Conservation (phyloP, 2,329 filamentous ascomycete genomes). For the Aspergillus pseudonomiae region DNA sequence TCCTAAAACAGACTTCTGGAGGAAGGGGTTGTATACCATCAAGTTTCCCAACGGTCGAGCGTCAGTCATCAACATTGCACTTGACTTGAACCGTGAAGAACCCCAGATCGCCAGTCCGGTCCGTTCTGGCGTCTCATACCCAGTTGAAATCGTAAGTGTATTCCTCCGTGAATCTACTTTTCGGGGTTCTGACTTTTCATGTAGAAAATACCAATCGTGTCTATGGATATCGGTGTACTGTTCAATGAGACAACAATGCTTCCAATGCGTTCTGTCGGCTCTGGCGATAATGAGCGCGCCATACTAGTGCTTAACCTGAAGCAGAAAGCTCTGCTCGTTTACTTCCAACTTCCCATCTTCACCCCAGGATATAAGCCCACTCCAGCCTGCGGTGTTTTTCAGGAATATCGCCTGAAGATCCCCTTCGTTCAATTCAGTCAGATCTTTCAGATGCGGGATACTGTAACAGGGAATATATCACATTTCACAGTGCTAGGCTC, state of each 20-base stretch:
- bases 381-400: constrained; percentile 8
- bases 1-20: constrained; percentile 57
- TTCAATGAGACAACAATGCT: constrained; percentile 60
- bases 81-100: constrained; percentile 27
- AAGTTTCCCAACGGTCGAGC: constrained; percentile 30
- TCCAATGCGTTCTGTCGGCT: constrained; percentile 55
- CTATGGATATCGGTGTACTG: constrained; percentile 66
- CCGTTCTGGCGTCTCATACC: constrained; percentile 35
- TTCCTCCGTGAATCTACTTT: not conserved
- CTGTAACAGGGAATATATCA: constrained; percentile 21
- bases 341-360: constrained; percentile 44
- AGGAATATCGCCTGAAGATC: constrained; percentile 48
- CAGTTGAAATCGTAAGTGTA: constrained; percentile 39
- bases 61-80: constrained; percentile 24
- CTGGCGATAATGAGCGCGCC: constrained; percentile 26
- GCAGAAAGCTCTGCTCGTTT: constrained; percentile 48
- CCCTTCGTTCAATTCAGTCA: constrained; percentile 48
- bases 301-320: constrained; percentile 48
- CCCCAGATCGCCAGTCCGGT: constrained; percentile 39
- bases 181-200: not conserved
- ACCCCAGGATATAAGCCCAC: constrained; percentile 13
- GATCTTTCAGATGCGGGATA: constrained; percentile 38
- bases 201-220: constrained; percentile 48
- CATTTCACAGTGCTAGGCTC: constrained; percentile 46
- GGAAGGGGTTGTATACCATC: constrained; percentile 27